Evolutionary conservation across 176 grass and related monocot genomes (phyloP), one percentile per base, ranked within the genome.

Genomic region (Rhynchospora tenuis): DNA sequence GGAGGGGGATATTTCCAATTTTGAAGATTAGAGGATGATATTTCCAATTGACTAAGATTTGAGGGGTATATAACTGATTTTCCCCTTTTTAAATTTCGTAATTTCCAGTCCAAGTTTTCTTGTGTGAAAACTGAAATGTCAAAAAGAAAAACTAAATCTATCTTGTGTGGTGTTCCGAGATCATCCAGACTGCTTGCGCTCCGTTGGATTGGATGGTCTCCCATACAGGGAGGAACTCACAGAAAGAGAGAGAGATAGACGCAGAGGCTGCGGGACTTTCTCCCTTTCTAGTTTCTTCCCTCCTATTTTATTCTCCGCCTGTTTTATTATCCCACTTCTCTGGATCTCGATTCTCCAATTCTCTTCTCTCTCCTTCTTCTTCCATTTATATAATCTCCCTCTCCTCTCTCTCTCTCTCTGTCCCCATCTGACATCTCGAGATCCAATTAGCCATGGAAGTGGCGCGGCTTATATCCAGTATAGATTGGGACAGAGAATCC

Each of bases 401-500:
- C 0, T 24, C 15, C 13, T 5, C 55, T 24, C 44, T 24, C 15
- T 52, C 12, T 1, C 6, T n/a, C 33, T 42, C 28, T 56, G 23
- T 31, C 75, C 38, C 13, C 15, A 15, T 59, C 5, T 3, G 64
- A 42, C 5, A 43, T 71, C 27, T 60, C 45, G 77, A 80, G 77
- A 80, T 80, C 77, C 77, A 43, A 22, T 31, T 82, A 82, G 67
- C 33, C 24, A 82, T 81, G 78, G 78, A 81, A 7, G 78, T 81
- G 58, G 22, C 7, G 29, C 20, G 14, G 44, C 61, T 45, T 19
- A 19, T 68, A 16, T 64, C 42, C 28, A 65, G 22, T 23, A 66
- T 97, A 42, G 89, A 94, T 82, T 97, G 90, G 95, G 95, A 94
- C 61, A 81, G 64, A 5, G 92, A 97, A 83, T 64, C 87, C 15